Conservation (phyloP, 1,284 basidiomycete species). For the Mycena sp. region DNA sequence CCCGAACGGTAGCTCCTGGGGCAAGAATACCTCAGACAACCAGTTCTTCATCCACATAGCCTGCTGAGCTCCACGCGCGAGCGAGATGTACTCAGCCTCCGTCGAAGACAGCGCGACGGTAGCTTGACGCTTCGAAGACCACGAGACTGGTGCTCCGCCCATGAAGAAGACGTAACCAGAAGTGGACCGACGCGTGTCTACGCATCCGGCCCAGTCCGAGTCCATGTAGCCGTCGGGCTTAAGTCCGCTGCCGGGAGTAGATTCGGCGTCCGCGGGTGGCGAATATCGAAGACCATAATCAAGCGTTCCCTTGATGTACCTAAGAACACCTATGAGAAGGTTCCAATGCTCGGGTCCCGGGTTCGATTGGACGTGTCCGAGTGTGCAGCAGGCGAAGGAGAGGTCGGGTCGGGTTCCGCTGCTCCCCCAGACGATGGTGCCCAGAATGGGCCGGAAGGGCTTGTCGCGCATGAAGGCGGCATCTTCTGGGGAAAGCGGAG, state of each 20-base stretch:
- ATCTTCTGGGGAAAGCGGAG: too few relatives aligned
- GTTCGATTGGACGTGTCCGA: conserved; percentile 19
- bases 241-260: not conserved
- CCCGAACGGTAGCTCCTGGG: not conserved
- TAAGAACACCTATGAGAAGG: not conserved
- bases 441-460: conserved; percentile 13
- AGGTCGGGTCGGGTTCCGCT: conserved; percentile 15
- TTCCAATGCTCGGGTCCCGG: conserved; percentile 12
- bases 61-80: too few relatives aligned
- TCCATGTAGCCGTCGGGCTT: conserved; percentile 13
- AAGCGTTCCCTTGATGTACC: conserved; percentile 9
- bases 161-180: conserved; percentile 20
- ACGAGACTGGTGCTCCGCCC: conserved; percentile 5
- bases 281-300: conserved; percentile 6
- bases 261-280: not conserved
- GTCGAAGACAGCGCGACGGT: too few relatives aligned
- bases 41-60: too few relatives aligned
- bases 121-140: conserved; percentile 12
- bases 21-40: not conserved
- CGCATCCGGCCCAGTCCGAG: conserved; percentile 23
- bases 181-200: conserved; percentile 18
- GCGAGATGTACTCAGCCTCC: too few relatives aligned
- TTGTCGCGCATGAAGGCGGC: conserved; percentile 11
- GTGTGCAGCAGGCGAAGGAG: conserved; percentile 10
- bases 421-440: conserved; percentile 11